Evolutionary conservation across 2,329 filamentous ascomycete genomes (phyloP).

Genomic region (Ophiostoma piceae): DNA sequence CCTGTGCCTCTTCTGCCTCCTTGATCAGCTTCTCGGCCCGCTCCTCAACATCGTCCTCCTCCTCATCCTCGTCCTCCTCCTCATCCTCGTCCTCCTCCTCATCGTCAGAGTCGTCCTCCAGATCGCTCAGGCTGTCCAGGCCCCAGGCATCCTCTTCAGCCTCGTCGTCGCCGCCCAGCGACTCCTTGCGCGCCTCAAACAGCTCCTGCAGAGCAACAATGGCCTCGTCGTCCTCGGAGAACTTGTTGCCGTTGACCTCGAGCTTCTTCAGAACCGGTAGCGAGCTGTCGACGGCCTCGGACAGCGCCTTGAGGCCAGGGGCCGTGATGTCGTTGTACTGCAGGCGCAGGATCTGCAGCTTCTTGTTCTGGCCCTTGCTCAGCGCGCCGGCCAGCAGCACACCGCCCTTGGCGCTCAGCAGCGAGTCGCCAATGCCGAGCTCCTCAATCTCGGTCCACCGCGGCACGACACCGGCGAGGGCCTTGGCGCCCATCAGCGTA

Average conservation of each 20-base stretch:
- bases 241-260: slow-evolving; percentile 95
- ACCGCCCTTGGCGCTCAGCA: slow-evolving; percentile 73
- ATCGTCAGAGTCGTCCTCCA: slow-evolving; percentile 69
- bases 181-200: slow-evolving; percentile 72
- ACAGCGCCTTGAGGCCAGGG: slow-evolving; percentile 65
- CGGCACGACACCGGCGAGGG: slow-evolving; percentile 67
- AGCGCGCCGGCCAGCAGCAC: slow-evolving; percentile 69
- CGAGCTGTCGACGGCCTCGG: slow-evolving; percentile 59
- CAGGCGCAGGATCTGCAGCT: slow-evolving; percentile 73
- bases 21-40: slow-evolving; percentile 64
- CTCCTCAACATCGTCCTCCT: slow-evolving; percentile 62
- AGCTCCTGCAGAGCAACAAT: slow-evolving; percentile 64
- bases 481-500: slow-evolving; percentile 71
- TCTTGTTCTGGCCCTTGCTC: slow-evolving; percentile 66
- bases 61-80: slow-evolving; percentile 62
- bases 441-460: slow-evolving; percentile 74
- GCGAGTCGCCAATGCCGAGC: slow-evolving; percentile 82
- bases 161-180: slow-evolving; percentile 57
- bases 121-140: slow-evolving; percentile 77
- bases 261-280: slow-evolving; percentile 77
- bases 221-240: slow-evolving; percentile 74
- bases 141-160: slow-evolving; percentile 78
- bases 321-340: slow-evolving; percentile 93
- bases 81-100: slow-evolving; percentile 64
- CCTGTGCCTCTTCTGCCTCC: slow-evolving; percentile 66